Conservation (phyloP, 805 yeast species). For the Candida hungchunana region DNA sequence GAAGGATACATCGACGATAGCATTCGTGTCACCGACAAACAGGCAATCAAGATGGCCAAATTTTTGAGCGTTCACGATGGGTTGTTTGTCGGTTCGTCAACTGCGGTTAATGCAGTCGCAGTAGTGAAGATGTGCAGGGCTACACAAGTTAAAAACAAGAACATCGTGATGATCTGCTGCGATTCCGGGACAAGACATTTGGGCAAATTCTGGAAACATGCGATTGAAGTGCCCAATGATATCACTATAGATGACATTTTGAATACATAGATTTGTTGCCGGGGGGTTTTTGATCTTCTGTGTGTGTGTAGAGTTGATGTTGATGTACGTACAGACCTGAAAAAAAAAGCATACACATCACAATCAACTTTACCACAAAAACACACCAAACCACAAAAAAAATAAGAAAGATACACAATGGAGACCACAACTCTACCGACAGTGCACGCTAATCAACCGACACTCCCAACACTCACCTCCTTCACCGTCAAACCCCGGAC, state of each 20-base stretch:
- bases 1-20: conserved; percentile 73
- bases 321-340: no score
- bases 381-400: no score
- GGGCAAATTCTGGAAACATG: conserved; percentile 87
- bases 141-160: conserved; percentile 47
- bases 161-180: conserved; percentile 81
- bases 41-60: conserved; percentile 88
- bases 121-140: conserved; percentile 58
- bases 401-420: no score
- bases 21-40: conserved; percentile 69
- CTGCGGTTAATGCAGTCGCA: conserved; percentile 93
- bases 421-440: conserved; percentile 7
- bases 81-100: conserved; percentile 83
- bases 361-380: no score
- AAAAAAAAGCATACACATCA: no score
- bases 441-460: neutral
- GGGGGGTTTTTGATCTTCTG: no score
- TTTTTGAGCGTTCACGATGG: conserved; percentile 81
- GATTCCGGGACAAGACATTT: conserved; percentile 90
- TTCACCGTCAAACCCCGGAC: conserved; percentile 1
- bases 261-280: no score
- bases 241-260: conserved; percentile 32
- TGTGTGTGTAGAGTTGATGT: no score
- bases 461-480: conserved; percentile 6
- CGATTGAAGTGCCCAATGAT: conserved; percentile 34